A percentile compares a stretch with the other conserved stretches of the same genome.
Evolutionary conservation across 495 filamentous ascomycete genomes (phyloP).

Genomic region (Penicillium subrubescens): DNA sequence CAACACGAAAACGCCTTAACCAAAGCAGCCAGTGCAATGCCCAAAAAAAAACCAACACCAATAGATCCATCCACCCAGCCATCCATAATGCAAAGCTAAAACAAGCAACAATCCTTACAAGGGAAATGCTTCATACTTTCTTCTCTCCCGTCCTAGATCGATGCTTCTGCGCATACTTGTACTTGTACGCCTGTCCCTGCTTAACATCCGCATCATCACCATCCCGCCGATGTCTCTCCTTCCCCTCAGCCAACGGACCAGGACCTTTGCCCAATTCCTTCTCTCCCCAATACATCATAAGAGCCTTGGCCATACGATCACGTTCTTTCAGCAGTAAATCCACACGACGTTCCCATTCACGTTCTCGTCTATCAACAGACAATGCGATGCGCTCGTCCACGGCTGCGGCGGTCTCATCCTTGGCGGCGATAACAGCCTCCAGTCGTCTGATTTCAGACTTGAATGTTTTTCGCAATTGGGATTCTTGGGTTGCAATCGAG

Average conservation of each 20-base stretch:
- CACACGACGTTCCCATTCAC: conserved; percentile 53
- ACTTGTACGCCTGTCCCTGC: conserved; percentile 47
- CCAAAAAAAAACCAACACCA: background rate
- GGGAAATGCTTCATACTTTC: conserved; percentile 13
- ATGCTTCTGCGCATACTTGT: conserved; percentile 40
- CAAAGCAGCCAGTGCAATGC: background rate
- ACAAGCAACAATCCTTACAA: background rate
- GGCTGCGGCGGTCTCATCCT: conserved; percentile 44
- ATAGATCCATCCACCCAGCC: background rate
- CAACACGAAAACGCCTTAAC: background rate
- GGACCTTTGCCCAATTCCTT: conserved; percentile 44
- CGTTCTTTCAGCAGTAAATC: conserved; percentile 59
- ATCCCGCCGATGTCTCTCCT: conserved; percentile 29
- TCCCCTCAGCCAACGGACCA: conserved; percentile 20
- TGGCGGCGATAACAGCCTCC: conserved; percentile 39
- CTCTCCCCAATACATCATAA: conserved; percentile 53
- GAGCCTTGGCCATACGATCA: conserved; percentile 53
- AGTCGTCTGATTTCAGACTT: conserved; percentile 38
- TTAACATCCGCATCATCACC: conserved; percentile 25
- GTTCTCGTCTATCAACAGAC: conserved; percentile 51
- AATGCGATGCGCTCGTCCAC: conserved; percentile 46
- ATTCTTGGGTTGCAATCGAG: conserved; percentile 23
- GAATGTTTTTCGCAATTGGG: conserved; percentile 32
- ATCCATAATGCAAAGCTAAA: conserved; percentile 1
- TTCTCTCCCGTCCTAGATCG: conserved; percentile 23